A percentile compares a stretch with the other conserved stretches of the same genome.
These are phyloP conservation scores for Lactarius trivialis DNA, from an alignment of 768 basidiomycete species.

Conservation along the genomic window DNA sequence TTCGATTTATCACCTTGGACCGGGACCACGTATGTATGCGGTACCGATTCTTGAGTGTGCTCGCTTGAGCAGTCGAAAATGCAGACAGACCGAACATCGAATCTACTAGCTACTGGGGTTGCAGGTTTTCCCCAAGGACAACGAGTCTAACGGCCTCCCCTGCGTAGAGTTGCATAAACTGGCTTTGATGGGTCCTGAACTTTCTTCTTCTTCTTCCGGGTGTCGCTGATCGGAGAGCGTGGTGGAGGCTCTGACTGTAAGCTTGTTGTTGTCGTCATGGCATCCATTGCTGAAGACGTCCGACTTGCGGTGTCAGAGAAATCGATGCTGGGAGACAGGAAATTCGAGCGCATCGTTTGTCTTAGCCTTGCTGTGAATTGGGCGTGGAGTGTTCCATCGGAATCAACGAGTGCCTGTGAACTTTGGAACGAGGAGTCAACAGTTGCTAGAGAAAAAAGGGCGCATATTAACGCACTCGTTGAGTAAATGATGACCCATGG, in stretches of 20 bases:
- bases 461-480: conserved; percentile 37
- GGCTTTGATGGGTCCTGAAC: too few species aligned
- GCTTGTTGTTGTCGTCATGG: neutral
- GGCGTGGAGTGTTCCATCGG: conserved; percentile 25
- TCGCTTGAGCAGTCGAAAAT: too few species aligned
- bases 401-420: conserved; percentile 22
- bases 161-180: too few species aligned
- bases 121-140: too few species aligned
- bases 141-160: too few species aligned
- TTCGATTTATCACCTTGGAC: too few species aligned
- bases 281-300: too few species aligned
- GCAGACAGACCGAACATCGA: too few species aligned
- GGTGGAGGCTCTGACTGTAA: neutral
- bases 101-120: too few species aligned
- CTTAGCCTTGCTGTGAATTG: conserved; percentile 2
- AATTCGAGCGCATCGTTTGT: neutral
- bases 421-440: conserved; percentile 16
- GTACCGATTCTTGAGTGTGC: neutral
- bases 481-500: neutral
- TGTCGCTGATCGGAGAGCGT: neutral
- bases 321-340: neutral
- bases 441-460: neutral
- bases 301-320: conserved; percentile 1
- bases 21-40: neutral
- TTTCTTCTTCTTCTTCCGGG: neutral